Evolutionary conservation across 2,329 filamentous ascomycete genomes (phyloP).

Genomic region (Cytospora schulzeri): DNA sequence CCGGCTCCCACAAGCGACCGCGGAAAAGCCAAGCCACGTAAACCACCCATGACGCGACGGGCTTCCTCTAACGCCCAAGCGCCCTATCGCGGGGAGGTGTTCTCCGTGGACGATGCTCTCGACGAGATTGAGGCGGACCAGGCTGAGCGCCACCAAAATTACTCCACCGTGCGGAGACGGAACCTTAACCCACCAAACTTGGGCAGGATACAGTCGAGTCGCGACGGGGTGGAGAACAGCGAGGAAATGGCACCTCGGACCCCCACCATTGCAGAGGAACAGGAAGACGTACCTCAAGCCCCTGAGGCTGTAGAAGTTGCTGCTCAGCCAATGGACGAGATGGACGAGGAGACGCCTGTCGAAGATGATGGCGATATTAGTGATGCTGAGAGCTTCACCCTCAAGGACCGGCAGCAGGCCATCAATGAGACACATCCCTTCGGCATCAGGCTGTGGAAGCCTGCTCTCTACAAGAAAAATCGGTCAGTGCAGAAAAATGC

Average conservation of each 20-base stretch:
- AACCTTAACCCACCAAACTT: constrained; percentile 37
- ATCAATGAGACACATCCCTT: constrained; percentile 99
- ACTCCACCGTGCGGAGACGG: constrained; percentile 44
- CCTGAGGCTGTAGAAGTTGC: constrained; percentile 21
- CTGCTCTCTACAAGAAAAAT: constrained; percentile 95
- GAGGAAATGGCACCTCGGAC: constrained; percentile 25
- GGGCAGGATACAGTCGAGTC: constrained; percentile 35
- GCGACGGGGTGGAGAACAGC: constrained; percentile 32
- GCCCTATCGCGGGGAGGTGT: constrained; percentile 80
- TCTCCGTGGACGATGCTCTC: constrained; percentile 87
- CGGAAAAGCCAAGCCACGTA: constrained; percentile 60
- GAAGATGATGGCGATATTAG: constrained; percentile 74
- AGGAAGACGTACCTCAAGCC: constrained; percentile 22
- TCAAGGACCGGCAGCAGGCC: constrained; percentile 94
- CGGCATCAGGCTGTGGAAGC: constrained; percentile 98
- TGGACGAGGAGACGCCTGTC: constrained; percentile 41
- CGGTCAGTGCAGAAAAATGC: constrained; percentile 95
- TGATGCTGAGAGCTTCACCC: constrained; percentile 95
- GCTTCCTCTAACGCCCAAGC: constrained; percentile 70
- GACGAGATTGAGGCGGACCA: constrained; percentile 76
- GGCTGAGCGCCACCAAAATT: constrained; percentile 48
- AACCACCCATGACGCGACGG: constrained; percentile 73
- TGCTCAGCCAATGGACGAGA: constrained; percentile 38
- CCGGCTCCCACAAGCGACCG: constrained; percentile 50
- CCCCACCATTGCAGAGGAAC: constrained; percentile 26